Percentiles rank a stretch among this genome's conserved stretches.
Conservation (phyloP, 441 rosid species). For the Erodium chrysanthum region DNA sequence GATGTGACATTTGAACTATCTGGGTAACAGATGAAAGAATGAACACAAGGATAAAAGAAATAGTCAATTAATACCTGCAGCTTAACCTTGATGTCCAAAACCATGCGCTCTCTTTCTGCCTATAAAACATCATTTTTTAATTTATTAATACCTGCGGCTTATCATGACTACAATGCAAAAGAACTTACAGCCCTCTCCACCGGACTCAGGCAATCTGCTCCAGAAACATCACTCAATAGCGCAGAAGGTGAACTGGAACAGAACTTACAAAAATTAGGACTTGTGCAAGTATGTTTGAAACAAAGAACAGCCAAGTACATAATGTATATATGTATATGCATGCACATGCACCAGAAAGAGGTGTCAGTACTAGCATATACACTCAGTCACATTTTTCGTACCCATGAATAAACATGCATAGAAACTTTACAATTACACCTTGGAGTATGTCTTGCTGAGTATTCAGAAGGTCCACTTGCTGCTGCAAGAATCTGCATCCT, state of each 20-base stretch:
- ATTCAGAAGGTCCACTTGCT: slow-evolving; percentile 80
- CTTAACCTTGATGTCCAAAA: slow-evolving; percentile 95
- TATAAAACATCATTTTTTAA: slow-evolving; percentile 24
- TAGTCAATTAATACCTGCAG: slow-evolving; percentile 55
- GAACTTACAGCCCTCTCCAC: slow-evolving; percentile 94
- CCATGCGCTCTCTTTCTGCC: slow-evolving; percentile 99
- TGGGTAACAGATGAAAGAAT: background rate
- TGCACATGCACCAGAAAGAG: background rate
- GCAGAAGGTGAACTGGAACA: slow-evolving; percentile 65
- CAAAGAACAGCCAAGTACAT: background rate
- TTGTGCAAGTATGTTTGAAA: slow-evolving; percentile 7
- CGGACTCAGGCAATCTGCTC: slow-evolving; percentile 60
- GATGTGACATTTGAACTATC: background rate
- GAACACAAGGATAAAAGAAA: background rate
- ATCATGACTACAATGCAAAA: slow-evolving; percentile 23
- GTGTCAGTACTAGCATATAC: background rate
- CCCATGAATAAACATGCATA: slow-evolving; percentile 2
- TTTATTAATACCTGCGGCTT: slow-evolving; percentile 12
- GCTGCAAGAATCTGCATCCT: slow-evolving; percentile 88
- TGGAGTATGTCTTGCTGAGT: slow-evolving; percentile 58
- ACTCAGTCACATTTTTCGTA: slow-evolving; percentile 11
- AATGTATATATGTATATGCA: background rate
- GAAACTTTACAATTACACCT: slow-evolving; percentile 35
- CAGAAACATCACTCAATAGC: slow-evolving; percentile 45
- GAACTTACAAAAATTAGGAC: slow-evolving; percentile 19